These are phyloP conservation scores for Periconia macrospinosa DNA, from an alignment of 2,329 filamentous ascomycete species.

Conservation along the genomic window DNA sequence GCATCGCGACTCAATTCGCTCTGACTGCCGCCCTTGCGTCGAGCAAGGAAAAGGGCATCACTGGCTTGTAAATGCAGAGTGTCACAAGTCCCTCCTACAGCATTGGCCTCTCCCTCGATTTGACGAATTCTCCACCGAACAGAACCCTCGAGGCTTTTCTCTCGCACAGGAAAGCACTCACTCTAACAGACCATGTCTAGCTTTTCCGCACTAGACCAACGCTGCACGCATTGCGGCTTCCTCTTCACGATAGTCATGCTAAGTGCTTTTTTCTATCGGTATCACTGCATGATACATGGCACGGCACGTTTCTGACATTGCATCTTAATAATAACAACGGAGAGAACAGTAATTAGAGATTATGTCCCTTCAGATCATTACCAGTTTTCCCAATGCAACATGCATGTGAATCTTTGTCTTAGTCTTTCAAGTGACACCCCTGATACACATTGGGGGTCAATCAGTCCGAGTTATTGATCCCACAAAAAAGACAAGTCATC, in stretches of 20 bases:
- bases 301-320: background rate
- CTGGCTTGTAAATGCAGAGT: conserved; percentile 7
- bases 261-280: background rate
- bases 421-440: too few species aligned
- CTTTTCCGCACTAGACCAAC: background rate
- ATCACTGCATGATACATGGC: background rate
- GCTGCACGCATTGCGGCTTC: background rate
- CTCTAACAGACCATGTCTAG: background rate
- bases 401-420: too few species aligned
- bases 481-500: too few species aligned
- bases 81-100: too few species aligned
- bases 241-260: too few species aligned
- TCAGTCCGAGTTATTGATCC: too few species aligned
- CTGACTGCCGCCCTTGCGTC: conserved; percentile 66
- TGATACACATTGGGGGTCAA: too few species aligned
- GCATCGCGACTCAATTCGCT: conserved; percentile 68
- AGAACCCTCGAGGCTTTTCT: too few species aligned
- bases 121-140: too few species aligned
- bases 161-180: background rate
- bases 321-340: background rate
- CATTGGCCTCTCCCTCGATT: background rate
- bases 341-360: background rate
- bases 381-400: too few species aligned
- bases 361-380: too few species aligned
- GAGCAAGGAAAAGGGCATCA: conserved; percentile 42